Evolutionary conservation across 495 filamentous ascomycete genomes (phyloP).

Genomic region (Trichocladium uniseriatum): DNA sequence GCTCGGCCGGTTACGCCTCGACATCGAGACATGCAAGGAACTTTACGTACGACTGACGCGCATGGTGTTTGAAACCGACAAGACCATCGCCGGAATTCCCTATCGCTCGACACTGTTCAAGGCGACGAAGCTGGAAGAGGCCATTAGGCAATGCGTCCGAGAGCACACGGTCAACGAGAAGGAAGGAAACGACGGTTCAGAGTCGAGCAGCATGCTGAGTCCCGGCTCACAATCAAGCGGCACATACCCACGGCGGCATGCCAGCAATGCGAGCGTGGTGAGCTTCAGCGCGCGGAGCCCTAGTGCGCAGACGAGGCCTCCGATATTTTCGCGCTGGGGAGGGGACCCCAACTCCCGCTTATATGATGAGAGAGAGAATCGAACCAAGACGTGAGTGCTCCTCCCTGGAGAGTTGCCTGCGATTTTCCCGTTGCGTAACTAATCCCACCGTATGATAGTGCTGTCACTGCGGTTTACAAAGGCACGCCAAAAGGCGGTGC

Average conservation of each 20-base stretch:
- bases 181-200: constrained; percentile 62
- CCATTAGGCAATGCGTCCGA: constrained; percentile 79
- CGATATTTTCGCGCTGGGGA: constrained; percentile 40
- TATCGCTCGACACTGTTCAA: constrained; percentile 93
- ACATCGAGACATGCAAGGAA: constrained; percentile 91
- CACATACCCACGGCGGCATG: constrained; percentile 34
- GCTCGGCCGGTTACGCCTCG: constrained; percentile 84
- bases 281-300: constrained; percentile 49
- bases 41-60: constrained; percentile 91
- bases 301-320: constrained; percentile 23
- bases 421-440: not conserved
- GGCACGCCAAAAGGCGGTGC: constrained; percentile 57
- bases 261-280: constrained; percentile 53
- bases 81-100: constrained; percentile 89
- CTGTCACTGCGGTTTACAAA: constrained; percentile 85
- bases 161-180: constrained; percentile 74
- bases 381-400: constrained; percentile 77
- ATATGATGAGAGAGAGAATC: constrained; percentile 73
- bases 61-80: constrained; percentile 94
- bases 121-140: constrained; percentile 88
- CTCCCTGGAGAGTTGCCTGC: not conserved
- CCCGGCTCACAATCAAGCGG: constrained; percentile 32
- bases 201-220: constrained; percentile 20
- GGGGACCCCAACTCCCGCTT: constrained; percentile 58
- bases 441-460: constrained; percentile 48